phyloP scores from a whole-genome alignment of 768 basidiomycete species.

The Xerocomus potaroensis region DNA sequence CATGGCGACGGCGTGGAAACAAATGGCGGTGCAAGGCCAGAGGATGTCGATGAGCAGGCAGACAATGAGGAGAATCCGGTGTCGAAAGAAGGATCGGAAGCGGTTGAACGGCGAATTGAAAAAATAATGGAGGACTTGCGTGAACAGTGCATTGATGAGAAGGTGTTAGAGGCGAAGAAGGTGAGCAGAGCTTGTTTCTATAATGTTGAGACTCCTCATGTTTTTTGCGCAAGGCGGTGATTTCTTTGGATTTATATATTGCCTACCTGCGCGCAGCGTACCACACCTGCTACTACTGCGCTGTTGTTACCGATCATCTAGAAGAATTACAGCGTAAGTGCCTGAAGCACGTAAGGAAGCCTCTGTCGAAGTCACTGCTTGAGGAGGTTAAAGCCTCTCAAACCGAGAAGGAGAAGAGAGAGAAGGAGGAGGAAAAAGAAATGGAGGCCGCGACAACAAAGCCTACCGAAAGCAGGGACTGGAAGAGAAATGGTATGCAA shows the following conservation, averaged over 20 bases:
- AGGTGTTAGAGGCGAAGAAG: conserved; percentile 65
- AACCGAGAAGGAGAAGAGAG: conserved; percentile 46
- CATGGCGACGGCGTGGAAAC: conserved; percentile 22
- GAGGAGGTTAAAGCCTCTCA: conserved; percentile 61
- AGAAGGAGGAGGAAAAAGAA: conserved; percentile 42
- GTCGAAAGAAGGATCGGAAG: conserved; percentile 62
- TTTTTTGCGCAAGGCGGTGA: conserved; percentile 51
- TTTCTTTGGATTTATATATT: conserved; percentile 89
- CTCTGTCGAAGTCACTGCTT: conserved; percentile 55
- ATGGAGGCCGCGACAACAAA: conserved; percentile 25
- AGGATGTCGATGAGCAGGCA: conserved; percentile 32
- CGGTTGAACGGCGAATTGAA: conserved; percentile 80
- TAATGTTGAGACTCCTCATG: conserved; percentile 19
- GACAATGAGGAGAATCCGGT: conserved; percentile 45
- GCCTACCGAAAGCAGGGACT: conserved; percentile 45
- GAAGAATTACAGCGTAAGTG: conserved; percentile 97
- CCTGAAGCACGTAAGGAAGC: conserved; percentile 84
- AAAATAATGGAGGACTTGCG: conserved; percentile 68
- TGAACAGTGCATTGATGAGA: conserved; percentile 65
- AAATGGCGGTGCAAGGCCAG: conserved; percentile 26
- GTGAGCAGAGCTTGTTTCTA: conserved; percentile 37
- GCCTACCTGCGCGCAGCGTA: conserved; percentile 90
- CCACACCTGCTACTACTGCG: conserved; percentile 98
- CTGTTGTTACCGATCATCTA: conserved; percentile 84
- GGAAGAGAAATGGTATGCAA: conserved; percentile 64